phyloP scores from a whole-genome alignment of 2,329 filamentous ascomycete genomes.

The Drechslerella stenobrocha region DNA sequence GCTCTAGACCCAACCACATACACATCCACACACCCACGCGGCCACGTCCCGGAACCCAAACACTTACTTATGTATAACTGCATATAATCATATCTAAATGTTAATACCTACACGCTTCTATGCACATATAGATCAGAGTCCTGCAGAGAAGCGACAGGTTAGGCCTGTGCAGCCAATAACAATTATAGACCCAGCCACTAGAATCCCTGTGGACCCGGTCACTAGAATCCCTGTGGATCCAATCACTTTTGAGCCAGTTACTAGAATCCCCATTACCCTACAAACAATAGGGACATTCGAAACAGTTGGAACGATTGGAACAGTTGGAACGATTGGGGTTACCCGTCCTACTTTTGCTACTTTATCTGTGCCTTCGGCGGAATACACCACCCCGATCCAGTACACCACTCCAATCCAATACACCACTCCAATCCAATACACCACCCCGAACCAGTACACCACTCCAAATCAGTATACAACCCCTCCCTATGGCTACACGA shows the following conservation, averaged over 20 bases:
- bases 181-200: neutral
- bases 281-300: no score
- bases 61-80: no score
- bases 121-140: no score
- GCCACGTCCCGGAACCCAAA: no score
- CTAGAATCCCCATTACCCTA: neutral
- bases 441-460: slow-evolving; percentile 4
- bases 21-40: neutral
- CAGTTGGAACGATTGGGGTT: no score
- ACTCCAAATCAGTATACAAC: slow-evolving; percentile 4
- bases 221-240: neutral
- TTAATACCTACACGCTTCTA: no score
- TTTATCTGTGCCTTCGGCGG: no score
- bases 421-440: neutral
- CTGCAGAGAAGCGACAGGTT: no score
- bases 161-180: no score
- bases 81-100: no score
- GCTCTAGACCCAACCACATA: neutral
- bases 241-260: neutral
- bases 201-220: neutral
- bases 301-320: no score
- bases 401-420: slow-evolving; percentile 1
- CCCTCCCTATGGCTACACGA: slow-evolving; percentile 15
- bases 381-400: slow-evolving; percentile 14
- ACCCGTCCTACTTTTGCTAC: no score